Conservation (phyloP, 495 filamentous ascomycete species). For the Rhypophila decipiens region DNA sequence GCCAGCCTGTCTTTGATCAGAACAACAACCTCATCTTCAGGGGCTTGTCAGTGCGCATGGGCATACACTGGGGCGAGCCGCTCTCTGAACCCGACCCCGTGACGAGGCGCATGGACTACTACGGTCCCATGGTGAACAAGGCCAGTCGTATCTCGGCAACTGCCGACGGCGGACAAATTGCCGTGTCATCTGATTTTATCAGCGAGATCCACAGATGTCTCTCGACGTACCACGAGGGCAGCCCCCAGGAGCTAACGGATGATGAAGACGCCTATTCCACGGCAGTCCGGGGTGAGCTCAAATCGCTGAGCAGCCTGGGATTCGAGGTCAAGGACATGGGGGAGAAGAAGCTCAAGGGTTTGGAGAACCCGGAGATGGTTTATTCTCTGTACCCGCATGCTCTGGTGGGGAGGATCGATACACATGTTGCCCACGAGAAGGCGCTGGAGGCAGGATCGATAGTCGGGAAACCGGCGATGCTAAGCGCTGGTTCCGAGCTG, state of each 20-base stretch:
- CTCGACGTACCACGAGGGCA: constrained; percentile 71
- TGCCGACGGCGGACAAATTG: constrained; percentile 96
- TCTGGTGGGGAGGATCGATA: constrained; percentile 69
- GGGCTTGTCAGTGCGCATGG: constrained; percentile 94
- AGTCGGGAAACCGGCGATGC: constrained; percentile 38
- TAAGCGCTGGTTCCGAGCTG: constrained; percentile 46
- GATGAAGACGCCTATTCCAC: constrained; percentile 64
- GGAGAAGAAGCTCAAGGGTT: constrained; percentile 85
- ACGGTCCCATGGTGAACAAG: constrained; percentile 98
- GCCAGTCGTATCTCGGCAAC: constrained; percentile 86
- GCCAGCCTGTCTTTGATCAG: constrained; percentile 71
- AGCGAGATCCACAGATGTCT: constrained; percentile 87
- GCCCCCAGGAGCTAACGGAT: constrained; percentile 60
- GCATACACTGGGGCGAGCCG: constrained; percentile 88
- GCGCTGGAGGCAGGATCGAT: constrained; percentile 25
- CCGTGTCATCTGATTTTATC: constrained; percentile 94
- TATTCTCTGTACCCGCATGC: constrained; percentile 89
- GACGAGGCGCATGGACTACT: constrained; percentile 98
- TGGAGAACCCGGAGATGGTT: constrained; percentile 94
- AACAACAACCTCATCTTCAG: constrained; percentile 87
- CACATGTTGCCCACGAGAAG: constrained; percentile 50
- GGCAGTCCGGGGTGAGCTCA: constrained; percentile 79
- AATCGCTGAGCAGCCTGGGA: constrained; percentile 80
- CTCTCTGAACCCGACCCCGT: constrained; percentile 94
- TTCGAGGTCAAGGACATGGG: constrained; percentile 97